Conservation (phyloP, 2,329 filamentous ascomycete species). For the Cercospora sp. region DNA sequence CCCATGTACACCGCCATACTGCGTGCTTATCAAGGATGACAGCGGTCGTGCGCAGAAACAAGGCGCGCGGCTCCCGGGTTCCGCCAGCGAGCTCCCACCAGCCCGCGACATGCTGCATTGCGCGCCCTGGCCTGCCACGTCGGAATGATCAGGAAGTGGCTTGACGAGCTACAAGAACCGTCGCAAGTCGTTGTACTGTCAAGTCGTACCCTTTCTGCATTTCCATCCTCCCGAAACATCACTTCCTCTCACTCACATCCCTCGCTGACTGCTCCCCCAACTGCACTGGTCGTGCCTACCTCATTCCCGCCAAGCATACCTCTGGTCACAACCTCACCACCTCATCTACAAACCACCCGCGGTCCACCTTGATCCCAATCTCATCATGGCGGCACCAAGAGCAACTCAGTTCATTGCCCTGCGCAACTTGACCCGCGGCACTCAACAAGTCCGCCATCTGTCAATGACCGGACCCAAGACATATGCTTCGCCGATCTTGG, state of each 20-base stretch:
- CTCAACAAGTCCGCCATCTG: conserved; percentile 50
- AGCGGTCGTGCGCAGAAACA: conserved; percentile 8
- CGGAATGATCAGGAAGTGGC: conserved; percentile 8
- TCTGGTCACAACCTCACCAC: conserved; percentile 7
- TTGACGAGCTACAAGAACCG: conserved; percentile 1
- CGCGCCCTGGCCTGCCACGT: not conserved
- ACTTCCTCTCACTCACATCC: not conserved
- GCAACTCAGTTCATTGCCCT: conserved; percentile 46
- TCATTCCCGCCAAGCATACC: not conserved
- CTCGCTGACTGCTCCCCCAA: not conserved
- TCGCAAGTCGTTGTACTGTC: not conserved
- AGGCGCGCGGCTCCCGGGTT: conserved; percentile 6
- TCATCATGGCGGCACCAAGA: conserved; percentile 46
- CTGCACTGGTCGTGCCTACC: conserved; percentile 17
- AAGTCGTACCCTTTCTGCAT: not conserved
- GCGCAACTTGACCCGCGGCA: conserved; percentile 41
- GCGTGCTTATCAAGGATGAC: not conserved
- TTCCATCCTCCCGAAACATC: conserved; percentile 1
- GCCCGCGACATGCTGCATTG: conserved; percentile 5
- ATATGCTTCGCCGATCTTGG: conserved; percentile 53
- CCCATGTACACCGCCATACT: not conserved
- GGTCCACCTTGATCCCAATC: not conserved
- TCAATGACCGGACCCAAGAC: conserved; percentile 63
- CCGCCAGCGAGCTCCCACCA: conserved; percentile 12
- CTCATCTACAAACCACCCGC: not conserved